Evolutionary conservation across 192 early-diverging fungal species (phyloP).

Genomic region (Coemansia javaensis): DNA sequence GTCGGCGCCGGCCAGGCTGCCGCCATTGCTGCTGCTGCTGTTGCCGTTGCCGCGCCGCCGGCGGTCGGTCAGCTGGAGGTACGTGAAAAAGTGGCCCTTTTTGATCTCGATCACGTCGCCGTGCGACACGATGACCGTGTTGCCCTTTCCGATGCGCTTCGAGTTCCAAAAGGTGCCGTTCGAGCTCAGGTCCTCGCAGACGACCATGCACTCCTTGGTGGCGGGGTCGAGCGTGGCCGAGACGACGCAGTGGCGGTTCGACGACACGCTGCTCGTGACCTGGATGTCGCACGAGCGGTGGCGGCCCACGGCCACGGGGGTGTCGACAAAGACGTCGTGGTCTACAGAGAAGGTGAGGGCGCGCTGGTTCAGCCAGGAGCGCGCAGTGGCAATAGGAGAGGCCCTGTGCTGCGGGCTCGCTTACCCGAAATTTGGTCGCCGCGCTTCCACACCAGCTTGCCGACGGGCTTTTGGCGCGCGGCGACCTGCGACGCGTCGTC

Average conservation of each 20-base stretch:
- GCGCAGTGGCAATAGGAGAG: too few species aligned
- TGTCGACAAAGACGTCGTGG: conserved; percentile 43
- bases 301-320: conserved; percentile 42
- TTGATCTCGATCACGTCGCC: conserved; percentile 58
- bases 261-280: conserved; percentile 44
- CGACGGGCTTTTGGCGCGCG: conserved; percentile 36
- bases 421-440: conserved; percentile 37
- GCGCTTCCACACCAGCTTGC: conserved; percentile 49
- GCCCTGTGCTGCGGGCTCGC: too few species aligned
- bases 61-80: conserved; percentile 34
- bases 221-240: conserved; percentile 26
- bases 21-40: too few species aligned
- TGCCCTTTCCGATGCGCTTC: conserved; percentile 50
- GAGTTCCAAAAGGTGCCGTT: conserved; percentile 61
- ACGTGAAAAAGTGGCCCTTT: conserved; percentile 48
- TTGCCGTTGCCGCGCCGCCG: neutral
- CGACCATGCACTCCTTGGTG: conserved; percentile 21
- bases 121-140: conserved; percentile 54
- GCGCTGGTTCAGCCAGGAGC: too few species aligned
- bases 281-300: conserved; percentile 49
- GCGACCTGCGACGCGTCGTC: conserved; percentile 29
- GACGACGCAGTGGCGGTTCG: conserved; percentile 52
- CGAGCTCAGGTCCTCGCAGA: conserved; percentile 56
- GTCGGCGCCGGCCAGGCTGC: too few species aligned
- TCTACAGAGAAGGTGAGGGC: conserved; percentile 24